These are phyloP conservation scores for Globisporangium solare DNA, from an alignment of 352 stramenopile genomes.

Conservation along the genomic window DNA sequence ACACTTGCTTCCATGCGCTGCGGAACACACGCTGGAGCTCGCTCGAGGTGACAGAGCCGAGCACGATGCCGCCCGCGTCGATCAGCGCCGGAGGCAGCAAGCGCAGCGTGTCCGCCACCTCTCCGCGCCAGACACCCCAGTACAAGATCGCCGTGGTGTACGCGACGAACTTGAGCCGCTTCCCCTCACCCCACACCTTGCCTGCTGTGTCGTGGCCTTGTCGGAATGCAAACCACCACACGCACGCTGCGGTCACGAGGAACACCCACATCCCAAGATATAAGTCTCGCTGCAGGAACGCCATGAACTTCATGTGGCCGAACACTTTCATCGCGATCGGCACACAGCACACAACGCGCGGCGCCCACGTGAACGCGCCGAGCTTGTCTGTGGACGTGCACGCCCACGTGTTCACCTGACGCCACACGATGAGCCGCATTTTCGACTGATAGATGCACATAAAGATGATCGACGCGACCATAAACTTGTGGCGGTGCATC, in stretches of 20 bases:
- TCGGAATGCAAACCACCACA: conserved; percentile 20
- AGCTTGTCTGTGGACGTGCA: conserved; percentile 65
- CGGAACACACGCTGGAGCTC: conserved; percentile 12
- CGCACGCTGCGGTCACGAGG: conserved; percentile 25
- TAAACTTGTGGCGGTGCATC: conserved; percentile 70
- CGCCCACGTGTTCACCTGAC: conserved; percentile 39
- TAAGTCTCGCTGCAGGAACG: conserved; percentile 60
- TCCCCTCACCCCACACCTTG: conserved; percentile 58
- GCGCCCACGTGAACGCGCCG: conserved; percentile 46
- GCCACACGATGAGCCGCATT: conserved; percentile 32
- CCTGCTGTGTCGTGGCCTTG: conserved; percentile 20
- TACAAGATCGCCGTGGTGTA: conserved; percentile 56
- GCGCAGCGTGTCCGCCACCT: conserved; percentile 42
- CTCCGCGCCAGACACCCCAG: conserved; percentile 48
- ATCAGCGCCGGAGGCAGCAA: conserved; percentile 57
- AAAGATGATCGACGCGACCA: conserved; percentile 63
- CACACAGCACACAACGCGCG: conserved; percentile 41
- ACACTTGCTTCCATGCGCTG: conserved; percentile 8
- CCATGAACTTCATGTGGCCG: conserved; percentile 66
- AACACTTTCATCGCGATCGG: conserved; percentile 69
- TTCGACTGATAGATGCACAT: conserved; percentile 61
- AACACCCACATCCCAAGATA: conserved; percentile 33
- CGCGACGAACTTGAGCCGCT: conserved; percentile 57
- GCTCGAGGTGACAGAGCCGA: conserved; percentile 26
- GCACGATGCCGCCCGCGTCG: conserved; percentile 37